Evolutionary conservation across 164 flowering plant genomes (phyloP).

Genomic region (Stephania cephalantha): DNA sequence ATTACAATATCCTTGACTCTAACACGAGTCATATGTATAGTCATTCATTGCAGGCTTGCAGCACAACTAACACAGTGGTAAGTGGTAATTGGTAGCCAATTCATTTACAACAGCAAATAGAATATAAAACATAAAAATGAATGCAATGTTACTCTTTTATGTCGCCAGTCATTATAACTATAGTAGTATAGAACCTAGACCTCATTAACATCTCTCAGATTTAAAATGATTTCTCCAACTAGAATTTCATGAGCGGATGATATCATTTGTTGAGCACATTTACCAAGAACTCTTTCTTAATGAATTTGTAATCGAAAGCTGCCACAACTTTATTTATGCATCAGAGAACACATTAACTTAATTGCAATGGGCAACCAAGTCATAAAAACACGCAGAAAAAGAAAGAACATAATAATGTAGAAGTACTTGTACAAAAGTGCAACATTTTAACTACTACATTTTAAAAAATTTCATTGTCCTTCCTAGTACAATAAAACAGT

Average conservation of each 20-base stretch:
- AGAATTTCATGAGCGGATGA: background rate
- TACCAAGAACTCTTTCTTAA: background rate
- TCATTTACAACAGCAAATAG: background rate
- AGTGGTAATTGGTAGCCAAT: background rate
- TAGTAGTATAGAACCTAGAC: too few relatives aligned
- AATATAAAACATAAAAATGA: background rate
- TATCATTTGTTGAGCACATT: background rate
- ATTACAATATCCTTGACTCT: too few relatives aligned
- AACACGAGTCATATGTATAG: background rate
- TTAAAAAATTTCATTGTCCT: conserved; percentile 5
- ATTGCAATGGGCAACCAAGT: background rate
- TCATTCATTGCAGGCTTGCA: background rate
- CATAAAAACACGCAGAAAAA: background rate
- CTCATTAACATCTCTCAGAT: background rate
- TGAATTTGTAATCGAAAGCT: background rate
- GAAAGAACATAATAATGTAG: background rate
- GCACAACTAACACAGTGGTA: background rate
- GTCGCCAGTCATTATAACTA: background rate
- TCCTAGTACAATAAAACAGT: conserved; percentile 11
- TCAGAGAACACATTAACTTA: too few relatives aligned
- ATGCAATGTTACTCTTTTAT: background rate
- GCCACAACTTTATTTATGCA: background rate
- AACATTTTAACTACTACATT: background rate
- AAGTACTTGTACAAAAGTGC: background rate
- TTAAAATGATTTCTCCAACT: too few relatives aligned